Percentiles rank a stretch among this genome's conserved stretches.
phyloP scores from a whole-genome alignment of 106 monocot genomes.

The Dendrobium huoshanense region DNA sequence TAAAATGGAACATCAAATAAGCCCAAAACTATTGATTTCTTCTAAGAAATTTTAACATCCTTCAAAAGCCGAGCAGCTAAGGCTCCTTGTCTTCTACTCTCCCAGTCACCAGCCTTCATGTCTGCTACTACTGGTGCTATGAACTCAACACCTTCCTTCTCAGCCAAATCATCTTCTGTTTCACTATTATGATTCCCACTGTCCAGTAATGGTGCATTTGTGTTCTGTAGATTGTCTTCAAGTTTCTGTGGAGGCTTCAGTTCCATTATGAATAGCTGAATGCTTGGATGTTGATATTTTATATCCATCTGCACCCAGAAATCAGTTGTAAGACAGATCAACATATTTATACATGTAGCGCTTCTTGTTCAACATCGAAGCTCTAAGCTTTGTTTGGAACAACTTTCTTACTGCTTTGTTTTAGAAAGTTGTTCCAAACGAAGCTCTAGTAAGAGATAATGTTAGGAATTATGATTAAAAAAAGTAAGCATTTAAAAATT shows the following conservation, averaged over 20 bases:
- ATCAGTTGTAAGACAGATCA: too few species aligned
- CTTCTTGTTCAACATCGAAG: too few species aligned
- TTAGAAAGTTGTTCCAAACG: too few species aligned
- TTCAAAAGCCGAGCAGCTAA: conserved; percentile 77
- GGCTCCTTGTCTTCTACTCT: conserved; percentile 64
- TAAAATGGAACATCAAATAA: too few species aligned
- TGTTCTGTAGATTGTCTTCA: conserved; percentile 4
- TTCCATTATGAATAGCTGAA: conserved; percentile 73
- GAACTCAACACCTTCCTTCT: background rate
- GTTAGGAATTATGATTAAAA: too few species aligned
- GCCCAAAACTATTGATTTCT: too few species aligned
- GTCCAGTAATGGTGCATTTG: background rate
- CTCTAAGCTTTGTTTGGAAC: too few species aligned
- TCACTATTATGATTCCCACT: background rate
- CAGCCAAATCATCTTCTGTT: background rate
- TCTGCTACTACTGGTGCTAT: background rate
- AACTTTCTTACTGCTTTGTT: too few species aligned
- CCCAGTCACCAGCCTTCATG: conserved; percentile 57
- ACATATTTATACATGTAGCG: too few species aligned
- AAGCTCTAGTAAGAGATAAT: too few species aligned
- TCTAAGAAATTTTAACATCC: conserved; percentile 51
- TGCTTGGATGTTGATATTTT: conserved; percentile 81
- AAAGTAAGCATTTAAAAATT: too few species aligned
- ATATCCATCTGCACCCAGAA: conserved; percentile 67
- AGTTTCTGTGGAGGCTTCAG: conserved; percentile 20